Base-by-base conservation (phyloP, 1,284 basidiomycete species). In the Microbotryum intermedium region DNA sequence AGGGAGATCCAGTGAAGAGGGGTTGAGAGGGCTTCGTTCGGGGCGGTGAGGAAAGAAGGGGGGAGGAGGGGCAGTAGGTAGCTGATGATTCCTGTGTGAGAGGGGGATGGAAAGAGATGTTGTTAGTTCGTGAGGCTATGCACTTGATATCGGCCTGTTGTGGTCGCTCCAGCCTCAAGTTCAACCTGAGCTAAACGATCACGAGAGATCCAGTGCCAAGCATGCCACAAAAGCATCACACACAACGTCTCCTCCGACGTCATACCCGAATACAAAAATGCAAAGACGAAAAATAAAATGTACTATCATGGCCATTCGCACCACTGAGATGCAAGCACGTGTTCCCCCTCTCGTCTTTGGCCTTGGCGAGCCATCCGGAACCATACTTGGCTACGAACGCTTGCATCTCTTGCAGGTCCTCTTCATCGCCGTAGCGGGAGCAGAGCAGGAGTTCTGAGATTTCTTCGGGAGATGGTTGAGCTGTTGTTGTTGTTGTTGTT, bases 301-400 rank as follows among this genome's bases (percentile, higher is more conserved):
- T 46, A 72, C 72, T 68, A 25, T 47, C 30, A 52, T 73, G 72
- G 10, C 72, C 72, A 34, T 73, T 73, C 6, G 69, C 72, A 30
- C 65, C 68, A 7, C 69, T 69, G 67, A 73, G 65, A 51, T 73
- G 72, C 55, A 73, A 52, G 23, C 67, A 62, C 39, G 67, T 68
- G 56, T 72, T 71, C 18, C 71, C 72, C n/a, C 57, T 46, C 25
- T 73, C 71, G 53, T 73, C 71, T 30, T 46, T 50, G 18, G 67
- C 61, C 23, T 67, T 50, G 0, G 56, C 59, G 13, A 73, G 44
- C 30, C 58, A 58, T 11, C 53, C n/a, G 21, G 54, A 34, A 6
- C 71, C 71, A 55, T 67, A 72, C 30, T 49, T 52, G n/a, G 54
- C 30, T 6, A 67, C 58, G 53, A 73, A 73, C 0, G 57, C 49